Evolutionary conservation across 2,329 filamentous ascomycete genomes (phyloP).

Genomic region (Stagonosporopsis vannaccii): DNA sequence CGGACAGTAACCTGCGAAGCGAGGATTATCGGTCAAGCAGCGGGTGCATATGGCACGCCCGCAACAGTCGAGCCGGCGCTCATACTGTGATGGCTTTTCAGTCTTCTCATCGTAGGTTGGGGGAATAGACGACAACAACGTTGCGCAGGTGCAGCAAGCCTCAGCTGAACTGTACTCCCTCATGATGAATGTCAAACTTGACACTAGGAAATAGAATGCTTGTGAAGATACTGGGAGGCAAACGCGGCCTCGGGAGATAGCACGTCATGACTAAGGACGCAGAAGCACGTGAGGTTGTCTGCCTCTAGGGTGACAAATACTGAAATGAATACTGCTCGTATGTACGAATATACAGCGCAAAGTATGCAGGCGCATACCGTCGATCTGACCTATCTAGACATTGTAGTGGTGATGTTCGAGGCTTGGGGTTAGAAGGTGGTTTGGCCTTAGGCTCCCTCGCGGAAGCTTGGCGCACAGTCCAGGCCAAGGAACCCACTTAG

Average conservation of each 20-base stretch:
- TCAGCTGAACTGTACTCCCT: constrained; percentile 39
- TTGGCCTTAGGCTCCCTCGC: constrained; percentile 12
- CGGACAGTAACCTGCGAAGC: constrained; percentile 72
- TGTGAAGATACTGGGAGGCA: constrained; percentile 16
- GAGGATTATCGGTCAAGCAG: constrained; percentile 73
- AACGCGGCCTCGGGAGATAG: constrained; percentile 24
- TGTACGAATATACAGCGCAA: not conserved
- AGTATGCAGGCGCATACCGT: not conserved
- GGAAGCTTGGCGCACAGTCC: constrained; percentile 11
- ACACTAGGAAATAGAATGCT: constrained; percentile 3
- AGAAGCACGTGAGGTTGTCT: constrained; percentile 31
- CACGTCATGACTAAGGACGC: constrained; percentile 46
- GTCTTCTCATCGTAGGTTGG: constrained; percentile 61
- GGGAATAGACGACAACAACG: constrained; percentile 63
- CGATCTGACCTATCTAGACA: not conserved
- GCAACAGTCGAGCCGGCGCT: constrained; percentile 73
- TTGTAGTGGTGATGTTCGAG: constrained; percentile 4
- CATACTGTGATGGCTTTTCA: constrained; percentile 67
- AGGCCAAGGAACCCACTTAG: constrained; percentile 14
- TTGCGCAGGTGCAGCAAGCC: constrained; percentile 75
- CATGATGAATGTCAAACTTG: constrained; percentile 6
- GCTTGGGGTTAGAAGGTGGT: constrained; percentile 7
- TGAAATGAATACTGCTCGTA: not conserved
- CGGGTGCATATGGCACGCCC: constrained; percentile 72
- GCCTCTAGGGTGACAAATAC: not conserved